A percentile compares a stretch with the other conserved stretches of the same genome.
These are phyloP conservation scores for Rhynchospora breviuscula DNA, from an alignment of 176 grass and related monocot genomes.

Conservation along the genomic window DNA sequence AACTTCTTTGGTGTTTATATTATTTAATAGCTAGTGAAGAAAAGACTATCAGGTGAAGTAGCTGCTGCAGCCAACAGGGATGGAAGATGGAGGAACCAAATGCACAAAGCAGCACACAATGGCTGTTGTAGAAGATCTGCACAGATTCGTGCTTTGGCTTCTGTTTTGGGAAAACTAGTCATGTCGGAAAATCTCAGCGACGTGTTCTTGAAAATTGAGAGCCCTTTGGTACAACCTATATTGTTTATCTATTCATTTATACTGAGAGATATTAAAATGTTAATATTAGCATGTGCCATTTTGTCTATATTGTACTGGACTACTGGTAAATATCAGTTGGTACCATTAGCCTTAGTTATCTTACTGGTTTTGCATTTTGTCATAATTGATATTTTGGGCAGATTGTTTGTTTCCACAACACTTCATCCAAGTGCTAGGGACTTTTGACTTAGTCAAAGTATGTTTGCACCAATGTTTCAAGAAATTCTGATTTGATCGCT, in stretches of 20 bases:
- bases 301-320: background rate
- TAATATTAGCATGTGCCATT: background rate
- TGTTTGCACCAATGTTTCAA: background rate
- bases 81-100: conserved; percentile 95
- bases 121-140: conserved; percentile 85
- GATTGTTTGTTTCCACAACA: background rate
- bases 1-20: background rate
- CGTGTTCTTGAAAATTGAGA: conserved; percentile 60
- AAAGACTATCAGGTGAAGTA: conserved; percentile 55
- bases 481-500: background rate
- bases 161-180: conserved; percentile 64
- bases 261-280: background rate
- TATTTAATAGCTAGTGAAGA: conserved; percentile 65
- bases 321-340: background rate
- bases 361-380: background rate
- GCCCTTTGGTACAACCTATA: conserved; percentile 60
- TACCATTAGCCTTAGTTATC: background rate
- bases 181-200: conserved; percentile 59
- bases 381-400: background rate
- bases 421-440: background rate
- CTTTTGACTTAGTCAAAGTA: background rate
- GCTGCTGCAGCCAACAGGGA: conserved; percentile 67
- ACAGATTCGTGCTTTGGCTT: conserved; percentile 61
- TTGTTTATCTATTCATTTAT: conserved; percentile 3
- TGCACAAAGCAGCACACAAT: conserved; percentile 90